Conservation (phyloP, 23 red algal species). For the Agarophyton chilense region DNA sequence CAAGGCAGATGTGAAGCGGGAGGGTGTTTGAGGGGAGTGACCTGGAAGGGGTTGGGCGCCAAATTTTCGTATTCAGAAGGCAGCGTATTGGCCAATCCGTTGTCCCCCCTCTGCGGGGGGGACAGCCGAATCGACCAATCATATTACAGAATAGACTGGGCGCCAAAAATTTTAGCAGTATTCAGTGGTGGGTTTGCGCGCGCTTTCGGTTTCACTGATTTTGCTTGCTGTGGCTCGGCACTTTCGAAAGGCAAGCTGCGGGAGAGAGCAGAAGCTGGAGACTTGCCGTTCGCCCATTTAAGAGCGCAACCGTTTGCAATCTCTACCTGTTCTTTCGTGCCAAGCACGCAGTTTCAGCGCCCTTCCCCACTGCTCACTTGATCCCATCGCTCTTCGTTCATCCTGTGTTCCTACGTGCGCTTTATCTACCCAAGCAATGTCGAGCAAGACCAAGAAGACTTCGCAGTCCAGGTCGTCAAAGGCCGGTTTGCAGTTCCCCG, state of each 20-base stretch:
- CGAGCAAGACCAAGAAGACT: constrained; percentile 65
- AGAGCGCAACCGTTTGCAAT: background rate
- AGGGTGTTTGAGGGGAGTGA: background rate
- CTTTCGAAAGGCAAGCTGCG: background rate
- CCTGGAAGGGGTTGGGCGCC: constrained; percentile 25
- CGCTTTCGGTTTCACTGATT: background rate
- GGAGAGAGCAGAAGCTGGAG: background rate
- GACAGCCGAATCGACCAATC: constrained; percentile 50
- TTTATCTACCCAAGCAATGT: background rate
- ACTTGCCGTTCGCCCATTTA: background rate
- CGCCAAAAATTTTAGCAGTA: constrained; percentile 8
- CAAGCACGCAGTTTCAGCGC: no score
- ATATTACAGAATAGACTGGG: background rate
- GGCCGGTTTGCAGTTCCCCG: constrained; percentile 99
- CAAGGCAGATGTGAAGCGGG: background rate
- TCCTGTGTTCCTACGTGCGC: background rate
- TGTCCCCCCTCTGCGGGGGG: background rate
- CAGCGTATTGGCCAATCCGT: constrained; percentile 31
- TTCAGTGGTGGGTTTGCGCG: background rate
- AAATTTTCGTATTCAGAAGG: constrained; percentile 10
- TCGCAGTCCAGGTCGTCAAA: constrained; percentile 88
- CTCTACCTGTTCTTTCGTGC: background rate
- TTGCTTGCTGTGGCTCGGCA: background rate
- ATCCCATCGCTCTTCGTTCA: background rate
- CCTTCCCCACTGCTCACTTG: background rate